A percentile compares a stretch with the other conserved stretches of the same genome.
These are phyloP conservation scores for Mycosarcoma maydis DNA, from an alignment of 1,284 basidiomycete species.

Conservation along the genomic window DNA sequence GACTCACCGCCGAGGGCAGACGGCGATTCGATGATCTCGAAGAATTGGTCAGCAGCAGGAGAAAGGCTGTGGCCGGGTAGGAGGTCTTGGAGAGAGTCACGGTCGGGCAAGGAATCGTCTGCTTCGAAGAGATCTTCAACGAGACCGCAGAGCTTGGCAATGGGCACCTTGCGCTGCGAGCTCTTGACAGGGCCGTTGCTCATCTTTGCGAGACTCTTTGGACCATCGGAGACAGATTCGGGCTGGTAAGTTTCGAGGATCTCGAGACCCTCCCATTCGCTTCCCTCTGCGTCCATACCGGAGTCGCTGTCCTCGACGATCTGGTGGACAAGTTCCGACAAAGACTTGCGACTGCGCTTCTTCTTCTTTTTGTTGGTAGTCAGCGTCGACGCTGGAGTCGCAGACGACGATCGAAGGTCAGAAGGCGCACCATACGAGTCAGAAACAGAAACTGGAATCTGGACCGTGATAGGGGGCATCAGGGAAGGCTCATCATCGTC, in stretches of 20 bases:
- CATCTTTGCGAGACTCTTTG: constrained; percentile 29
- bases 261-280: constrained; percentile 50
- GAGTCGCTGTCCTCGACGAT: constrained; percentile 46
- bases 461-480: constrained; percentile 3
- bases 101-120: constrained; percentile 79
- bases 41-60: constrained; percentile 71
- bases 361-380: constrained; percentile 25
- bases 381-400: not conserved
- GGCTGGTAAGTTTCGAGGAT: constrained; percentile 20
- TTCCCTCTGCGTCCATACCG: constrained; percentile 43
- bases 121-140: constrained; percentile 89
- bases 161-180: constrained; percentile 67
- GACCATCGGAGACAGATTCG: constrained; percentile 6
- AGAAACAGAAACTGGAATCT: not conserved
- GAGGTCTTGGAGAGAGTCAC: constrained; percentile 73
- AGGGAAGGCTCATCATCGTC: constrained; percentile 2
- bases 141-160: constrained; percentile 77
- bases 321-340: constrained; percentile 31
- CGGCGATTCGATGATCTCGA: constrained; percentile 39
- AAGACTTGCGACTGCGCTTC: constrained; percentile 18
- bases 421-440: not conserved
- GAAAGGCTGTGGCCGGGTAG: constrained; percentile 74
- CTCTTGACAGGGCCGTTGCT: constrained; percentile 47
- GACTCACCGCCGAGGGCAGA: constrained; percentile 15
- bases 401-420: not conserved